phyloP scores from a whole-genome alignment of 164 flowering plant genomes.

The Pachysandra terminalis region DNA sequence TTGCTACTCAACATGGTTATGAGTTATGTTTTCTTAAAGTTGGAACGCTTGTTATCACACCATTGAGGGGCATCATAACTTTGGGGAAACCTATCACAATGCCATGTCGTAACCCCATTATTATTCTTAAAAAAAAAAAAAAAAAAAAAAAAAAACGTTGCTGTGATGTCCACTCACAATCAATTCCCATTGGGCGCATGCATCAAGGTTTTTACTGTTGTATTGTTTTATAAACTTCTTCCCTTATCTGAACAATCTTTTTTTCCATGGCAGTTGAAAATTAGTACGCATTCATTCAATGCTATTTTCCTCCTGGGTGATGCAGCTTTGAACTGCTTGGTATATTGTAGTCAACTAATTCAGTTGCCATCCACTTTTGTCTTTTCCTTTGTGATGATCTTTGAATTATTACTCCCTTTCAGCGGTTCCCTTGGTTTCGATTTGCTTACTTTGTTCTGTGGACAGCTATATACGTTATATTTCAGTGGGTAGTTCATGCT shows the following conservation, averaged over 20 bases:
- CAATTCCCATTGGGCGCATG: not conserved
- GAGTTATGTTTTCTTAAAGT: too few species aligned
- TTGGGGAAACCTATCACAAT: not conserved
- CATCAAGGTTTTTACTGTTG: not conserved
- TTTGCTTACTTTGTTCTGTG: slow-evolving; percentile 80
- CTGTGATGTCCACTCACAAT: not conserved
- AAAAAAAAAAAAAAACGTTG: too few species aligned
- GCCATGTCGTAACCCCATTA: not conserved
- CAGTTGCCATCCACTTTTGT: not conserved
- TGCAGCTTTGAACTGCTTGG: slow-evolving; percentile 72
- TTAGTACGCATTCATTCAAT: slow-evolving; percentile 81
- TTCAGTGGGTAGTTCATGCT: slow-evolving; percentile 91
- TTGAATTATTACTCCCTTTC: slow-evolving; percentile 15
- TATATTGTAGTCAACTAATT: slow-evolving; percentile 24
- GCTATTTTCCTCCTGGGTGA: slow-evolving; percentile 80
- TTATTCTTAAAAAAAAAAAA: too few species aligned
- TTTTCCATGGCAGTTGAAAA: slow-evolving; percentile 49
- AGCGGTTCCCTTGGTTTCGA: slow-evolving; percentile 86
- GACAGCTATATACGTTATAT: slow-evolving; percentile 59
- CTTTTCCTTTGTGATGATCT: not conserved
- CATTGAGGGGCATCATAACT: too few species aligned
- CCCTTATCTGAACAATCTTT: not conserved
- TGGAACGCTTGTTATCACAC: too few species aligned
- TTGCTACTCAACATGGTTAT: too few species aligned
- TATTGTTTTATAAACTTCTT: not conserved